A percentile compares a stretch with the other conserved stretches of the same genome.
These are phyloP conservation scores for Leccinellum albellum DNA, from an alignment of 768 basidiomycete species.

Conservation along the genomic window DNA sequence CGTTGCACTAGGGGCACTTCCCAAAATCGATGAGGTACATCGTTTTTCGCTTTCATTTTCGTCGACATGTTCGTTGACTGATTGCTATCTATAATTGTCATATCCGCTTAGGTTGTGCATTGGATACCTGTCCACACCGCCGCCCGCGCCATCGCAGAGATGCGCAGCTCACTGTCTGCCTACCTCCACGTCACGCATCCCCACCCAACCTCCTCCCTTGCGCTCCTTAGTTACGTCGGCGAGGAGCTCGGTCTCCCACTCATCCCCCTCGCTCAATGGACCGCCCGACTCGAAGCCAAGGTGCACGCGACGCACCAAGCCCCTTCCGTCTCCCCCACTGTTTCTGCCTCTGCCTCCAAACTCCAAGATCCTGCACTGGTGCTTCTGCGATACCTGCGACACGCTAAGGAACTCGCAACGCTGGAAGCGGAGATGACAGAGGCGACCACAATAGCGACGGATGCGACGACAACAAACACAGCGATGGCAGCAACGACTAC, in stretches of 20 bases:
- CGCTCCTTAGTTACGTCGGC: conserved; percentile 8
- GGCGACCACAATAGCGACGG: not conserved
- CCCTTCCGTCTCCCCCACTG: not conserved
- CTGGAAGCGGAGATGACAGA: not conserved
- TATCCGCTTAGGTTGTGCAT: not conserved
- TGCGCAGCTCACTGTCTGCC: conserved; percentile 9
- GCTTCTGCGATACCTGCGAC: conserved; percentile 1
- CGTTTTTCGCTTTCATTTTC: not conserved
- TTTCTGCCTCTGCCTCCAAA: not conserved
- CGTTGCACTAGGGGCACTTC: conserved; percentile 16
- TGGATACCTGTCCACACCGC: conserved; percentile 16
- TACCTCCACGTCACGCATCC: conserved; percentile 14
- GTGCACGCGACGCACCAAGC: not conserved
- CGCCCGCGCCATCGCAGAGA: conserved; percentile 12
- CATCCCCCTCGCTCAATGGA: conserved; percentile 11
- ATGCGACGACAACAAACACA: not conserved
- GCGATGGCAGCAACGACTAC: not conserved
- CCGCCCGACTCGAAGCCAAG: conserved; percentile 3
- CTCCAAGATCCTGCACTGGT: conserved; percentile 1
- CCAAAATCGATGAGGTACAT: conserved; percentile 21
- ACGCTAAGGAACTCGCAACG: not conserved
- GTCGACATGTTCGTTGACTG: not conserved
- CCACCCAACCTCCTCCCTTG: conserved; percentile 1
- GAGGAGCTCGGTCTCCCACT: conserved; percentile 7
- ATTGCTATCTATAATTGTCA: not conserved